Evolutionary conservation across 163 green algal species (phyloP).

Genomic region (Chlorella variabilis): DNA sequence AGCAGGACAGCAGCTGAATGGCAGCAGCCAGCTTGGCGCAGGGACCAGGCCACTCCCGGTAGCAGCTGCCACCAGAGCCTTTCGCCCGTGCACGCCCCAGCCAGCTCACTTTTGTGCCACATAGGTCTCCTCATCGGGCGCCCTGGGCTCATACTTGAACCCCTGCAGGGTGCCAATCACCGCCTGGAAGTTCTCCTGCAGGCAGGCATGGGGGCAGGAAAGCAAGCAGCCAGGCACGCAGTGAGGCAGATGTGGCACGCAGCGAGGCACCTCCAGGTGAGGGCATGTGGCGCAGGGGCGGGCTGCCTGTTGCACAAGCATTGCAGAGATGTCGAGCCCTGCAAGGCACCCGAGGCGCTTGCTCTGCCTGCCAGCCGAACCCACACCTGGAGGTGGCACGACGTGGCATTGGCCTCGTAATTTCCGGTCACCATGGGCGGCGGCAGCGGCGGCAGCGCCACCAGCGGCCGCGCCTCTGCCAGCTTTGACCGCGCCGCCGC

Average conservation of each 20-base stretch:
- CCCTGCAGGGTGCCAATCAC: not conserved
- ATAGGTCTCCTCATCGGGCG: not conserved
- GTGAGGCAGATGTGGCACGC: not conserved
- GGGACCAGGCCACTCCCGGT: not conserved
- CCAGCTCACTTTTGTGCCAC: conserved; percentile 30
- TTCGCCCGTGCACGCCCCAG: not conserved
- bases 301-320: too few relatives aligned
- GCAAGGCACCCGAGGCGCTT: too few relatives aligned
- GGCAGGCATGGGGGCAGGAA: not conserved
- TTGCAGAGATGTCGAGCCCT: too few relatives aligned
- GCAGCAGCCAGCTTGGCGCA: not conserved
- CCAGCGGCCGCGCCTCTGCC: not conserved
- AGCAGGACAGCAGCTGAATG: not conserved
- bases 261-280: too few relatives aligned
- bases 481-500: not conserved
- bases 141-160: conserved; percentile 15
- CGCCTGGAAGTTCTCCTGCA: conserved; percentile 26
- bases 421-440: conserved; percentile 27
- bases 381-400: conserved; percentile 27
- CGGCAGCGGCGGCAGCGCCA: conserved; percentile 5
- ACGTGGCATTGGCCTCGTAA: conserved; percentile 34
- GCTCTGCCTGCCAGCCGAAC: too few relatives aligned
- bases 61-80: too few relatives aligned
- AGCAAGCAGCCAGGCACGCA: not conserved
- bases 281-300: too few relatives aligned